These are phyloP conservation scores for Colletotrichum cereale DNA, from an alignment of 2,329 filamentous ascomycete genomes.

Conservation along the genomic window DNA sequence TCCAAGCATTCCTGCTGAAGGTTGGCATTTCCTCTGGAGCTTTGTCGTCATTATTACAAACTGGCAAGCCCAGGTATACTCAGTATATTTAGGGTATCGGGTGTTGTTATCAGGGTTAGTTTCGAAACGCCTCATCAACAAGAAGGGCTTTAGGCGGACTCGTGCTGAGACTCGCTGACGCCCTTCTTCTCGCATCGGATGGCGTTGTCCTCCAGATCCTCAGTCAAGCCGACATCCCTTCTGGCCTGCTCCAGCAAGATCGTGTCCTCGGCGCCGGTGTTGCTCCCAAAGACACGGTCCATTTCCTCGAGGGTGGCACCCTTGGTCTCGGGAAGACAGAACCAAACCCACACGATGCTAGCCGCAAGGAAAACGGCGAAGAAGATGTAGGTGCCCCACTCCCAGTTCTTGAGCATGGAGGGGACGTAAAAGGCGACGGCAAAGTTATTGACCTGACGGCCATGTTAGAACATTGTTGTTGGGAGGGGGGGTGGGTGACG, in stretches of 20 bases:
- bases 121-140: background rate
- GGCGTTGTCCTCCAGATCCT: slow-evolving; percentile 32
- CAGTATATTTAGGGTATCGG: background rate
- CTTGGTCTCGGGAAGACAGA: slow-evolving; percentile 68
- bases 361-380: slow-evolving; percentile 63
- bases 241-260: slow-evolving; percentile 43
- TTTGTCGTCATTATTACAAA: too few species aligned
- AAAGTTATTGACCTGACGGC: slow-evolving; percentile 57
- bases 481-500: background rate
- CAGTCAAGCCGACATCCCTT: slow-evolving; percentile 42
- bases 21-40: background rate
- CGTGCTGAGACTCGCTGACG: slow-evolving; percentile 13
- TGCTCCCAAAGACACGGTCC: slow-evolving; percentile 63
- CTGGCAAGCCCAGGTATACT: too few species aligned
- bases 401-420: slow-evolving; percentile 54
- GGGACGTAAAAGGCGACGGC: slow-evolving; percentile 60
- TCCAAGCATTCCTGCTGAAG: background rate
- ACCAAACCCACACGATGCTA: slow-evolving; percentile 62
- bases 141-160: slow-evolving; percentile 1
- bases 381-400: slow-evolving; percentile 70
- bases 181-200: slow-evolving; percentile 42
- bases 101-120: background rate
- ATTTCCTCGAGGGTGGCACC: slow-evolving; percentile 66
- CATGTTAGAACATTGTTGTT: background rate
- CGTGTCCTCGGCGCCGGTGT: slow-evolving; percentile 48